phyloP scores from a whole-genome alignment of 2,329 filamentous ascomycete genomes.

The Clonostachys sp. region DNA sequence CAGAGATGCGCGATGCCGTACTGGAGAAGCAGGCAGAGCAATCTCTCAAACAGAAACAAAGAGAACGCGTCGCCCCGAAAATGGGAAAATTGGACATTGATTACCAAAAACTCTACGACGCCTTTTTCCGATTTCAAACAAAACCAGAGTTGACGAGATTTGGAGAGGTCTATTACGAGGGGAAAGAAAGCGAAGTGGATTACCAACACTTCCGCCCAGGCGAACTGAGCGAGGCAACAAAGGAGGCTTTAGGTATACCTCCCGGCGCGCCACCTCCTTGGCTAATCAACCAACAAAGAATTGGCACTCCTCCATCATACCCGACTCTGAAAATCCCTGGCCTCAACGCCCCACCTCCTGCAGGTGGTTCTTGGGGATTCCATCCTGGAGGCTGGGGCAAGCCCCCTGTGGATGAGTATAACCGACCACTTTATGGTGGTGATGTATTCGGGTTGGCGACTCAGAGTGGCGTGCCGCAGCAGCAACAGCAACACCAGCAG shows the following conservation, averaged over 20 bases:
- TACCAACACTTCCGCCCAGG: conserved; percentile 85
- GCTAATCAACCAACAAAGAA: conserved; percentile 95
- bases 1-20: conserved; percentile 96
- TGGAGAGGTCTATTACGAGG: conserved; percentile 99
- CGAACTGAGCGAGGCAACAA: conserved; percentile 82
- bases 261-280: conserved; percentile 91
- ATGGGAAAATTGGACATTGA: conserved; percentile 98
- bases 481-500: conserved; percentile 11
- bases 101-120: conserved; percentile 96
- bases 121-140: conserved; percentile 96
- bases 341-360: conserved; percentile 86
- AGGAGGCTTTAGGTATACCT: conserved; percentile 90
- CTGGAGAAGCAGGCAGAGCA: conserved; percentile 94
- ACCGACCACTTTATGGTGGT: conserved; percentile 85
- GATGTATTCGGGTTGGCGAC: conserved; percentile 82
- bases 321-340: conserved; percentile 93
- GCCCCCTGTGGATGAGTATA: conserved; percentile 89
- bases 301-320: conserved; percentile 90
- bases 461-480: conserved; percentile 24
- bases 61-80: conserved; percentile 89
- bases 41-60: conserved; percentile 88
- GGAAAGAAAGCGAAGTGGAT: conserved; percentile 97
- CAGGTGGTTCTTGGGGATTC: conserved; percentile 90
- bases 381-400: conserved; percentile 95
- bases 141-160: conserved; percentile 93